Evolutionary conservation across 2,329 filamentous ascomycete species (phyloP).

Genomic region (Leptographium procerum): DNA sequence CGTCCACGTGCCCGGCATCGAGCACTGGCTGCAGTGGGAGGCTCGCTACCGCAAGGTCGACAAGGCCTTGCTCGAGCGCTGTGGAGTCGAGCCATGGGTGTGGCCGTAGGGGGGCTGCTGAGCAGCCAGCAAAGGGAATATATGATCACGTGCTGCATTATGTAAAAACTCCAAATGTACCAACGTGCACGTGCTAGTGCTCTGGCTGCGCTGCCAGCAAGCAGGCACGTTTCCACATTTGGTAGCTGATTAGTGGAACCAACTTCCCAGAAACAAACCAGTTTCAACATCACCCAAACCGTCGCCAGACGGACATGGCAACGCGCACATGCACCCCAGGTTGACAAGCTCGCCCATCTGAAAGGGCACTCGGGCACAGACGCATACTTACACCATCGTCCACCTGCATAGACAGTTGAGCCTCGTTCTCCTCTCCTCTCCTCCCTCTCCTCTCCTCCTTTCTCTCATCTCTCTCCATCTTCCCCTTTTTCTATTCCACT

Average conservation of each 20-base stretch:
- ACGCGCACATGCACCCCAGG: too few species aligned
- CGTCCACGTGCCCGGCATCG: conserved; percentile 32
- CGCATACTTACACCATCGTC: neutral
- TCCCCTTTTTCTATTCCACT: neutral
- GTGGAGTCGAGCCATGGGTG: neutral
- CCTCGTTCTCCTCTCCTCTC: too few species aligned
- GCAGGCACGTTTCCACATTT: neutral
- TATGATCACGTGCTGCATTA: neutral
- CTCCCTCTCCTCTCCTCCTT: neutral
- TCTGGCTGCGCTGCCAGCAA: too few species aligned
- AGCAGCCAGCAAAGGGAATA: too few species aligned
- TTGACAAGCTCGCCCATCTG: too few species aligned
- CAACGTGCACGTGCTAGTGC: too few species aligned
- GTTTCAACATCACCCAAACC: too few species aligned
- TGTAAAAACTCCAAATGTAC: too few species aligned
- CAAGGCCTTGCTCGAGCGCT: conserved; percentile 21
- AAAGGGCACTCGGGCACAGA: too few species aligned
- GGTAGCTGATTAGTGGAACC: neutral
- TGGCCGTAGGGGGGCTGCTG: neutral
- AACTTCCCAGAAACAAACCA: too few species aligned
- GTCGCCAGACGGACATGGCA: too few species aligned
- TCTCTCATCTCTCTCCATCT: neutral
- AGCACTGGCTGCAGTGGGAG: conserved; percentile 38
- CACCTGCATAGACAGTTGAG: too few species aligned
- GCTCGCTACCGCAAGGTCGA: conserved; percentile 40